Evolutionary conservation across 164 flowering plant genomes (phyloP), one percentile per base, ranked within the genome.

Genomic region (Umbellularia californica): DNA sequence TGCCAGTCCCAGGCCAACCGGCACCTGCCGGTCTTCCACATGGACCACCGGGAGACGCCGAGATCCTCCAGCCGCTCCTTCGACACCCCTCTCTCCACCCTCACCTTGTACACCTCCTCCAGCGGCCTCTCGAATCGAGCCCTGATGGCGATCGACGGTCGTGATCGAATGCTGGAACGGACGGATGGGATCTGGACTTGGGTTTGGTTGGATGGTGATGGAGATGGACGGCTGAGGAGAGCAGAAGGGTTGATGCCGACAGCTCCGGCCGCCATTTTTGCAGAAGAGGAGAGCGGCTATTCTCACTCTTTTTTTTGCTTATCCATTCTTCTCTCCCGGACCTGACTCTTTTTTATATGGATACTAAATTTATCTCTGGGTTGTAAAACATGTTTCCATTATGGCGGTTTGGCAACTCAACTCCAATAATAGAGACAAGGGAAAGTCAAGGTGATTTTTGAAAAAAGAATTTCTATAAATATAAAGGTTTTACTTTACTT

Each of bases 1-100:
- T 93, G 96, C 98, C 98, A 93, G 76, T 89, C 93, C 96, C 96
- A 91, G 0, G 98, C 90, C 68, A 93, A 70, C 78, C 74, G 81
- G 81, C 91, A 89, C 79, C 89, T 89, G 14, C 94, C 91, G 0
- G 93, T 90, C 76, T 91, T 91, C 98, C 98, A 93, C n/a, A 80
- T 71, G 24, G 96, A 91, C 98, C 98, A 90, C 72, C 79, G 77
- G 15, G 87, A 84, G 12, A 88, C 91, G 14, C 90, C 92, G 0
- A 93, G 92, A 87, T 89, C 84, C 60, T 68, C 79, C 41, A 93
- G 79, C 51, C 97, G 72, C 74, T 89, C 80, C 62, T 74, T 55
- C 4, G 93, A 76, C 71, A 85, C 93, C 74, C 84, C 81, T 47
- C 87, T 77, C 70, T 93, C 96, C 65, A 93, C 96, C 72, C 79